phyloP scores from a whole-genome alignment of 371 early-diverging fungal species.

The Mortierella sp. region DNA sequence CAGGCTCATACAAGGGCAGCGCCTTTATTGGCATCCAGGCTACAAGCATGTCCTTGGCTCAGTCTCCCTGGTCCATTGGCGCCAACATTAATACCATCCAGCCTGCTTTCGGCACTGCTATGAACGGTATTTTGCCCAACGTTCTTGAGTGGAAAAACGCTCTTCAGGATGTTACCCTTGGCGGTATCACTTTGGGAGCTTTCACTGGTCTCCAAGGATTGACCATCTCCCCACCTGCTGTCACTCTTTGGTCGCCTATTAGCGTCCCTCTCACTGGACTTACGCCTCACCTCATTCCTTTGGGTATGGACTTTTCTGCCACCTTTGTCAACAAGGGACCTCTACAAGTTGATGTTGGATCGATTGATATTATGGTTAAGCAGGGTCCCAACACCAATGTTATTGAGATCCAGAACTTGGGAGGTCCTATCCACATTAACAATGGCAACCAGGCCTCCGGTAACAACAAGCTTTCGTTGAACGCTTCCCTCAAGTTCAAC shows the following conservation, averaged over 20 bases:
- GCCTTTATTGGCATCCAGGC: conserved; percentile 38
- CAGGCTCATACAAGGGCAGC: conserved; percentile 24
- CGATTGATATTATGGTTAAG: conserved; percentile 25
- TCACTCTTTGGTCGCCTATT: conserved; percentile 55
- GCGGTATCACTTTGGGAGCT: conserved; percentile 33
- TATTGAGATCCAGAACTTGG: conserved; percentile 34
- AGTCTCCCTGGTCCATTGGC: conserved; percentile 48
- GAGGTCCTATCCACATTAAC: conserved; percentile 39
- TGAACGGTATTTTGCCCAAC: conserved; percentile 47
- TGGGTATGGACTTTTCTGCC: conserved; percentile 39
- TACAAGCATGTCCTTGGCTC: conserved; percentile 28
- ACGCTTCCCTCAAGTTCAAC: conserved; percentile 35
- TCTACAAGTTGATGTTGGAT: conserved; percentile 42
- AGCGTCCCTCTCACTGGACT: conserved; percentile 26
- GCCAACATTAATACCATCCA: conserved; percentile 29
- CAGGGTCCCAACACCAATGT: conserved; percentile 7
- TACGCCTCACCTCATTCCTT: conserved; percentile 28
- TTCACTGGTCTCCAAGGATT: conserved; percentile 23
- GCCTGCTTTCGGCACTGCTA: conserved; percentile 29
- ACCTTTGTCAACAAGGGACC: conserved; percentile 36
- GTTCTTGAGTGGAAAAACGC: conserved; percentile 52
- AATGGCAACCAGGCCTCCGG: conserved; percentile 41
- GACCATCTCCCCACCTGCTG: conserved; percentile 44
- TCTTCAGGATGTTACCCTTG: conserved; percentile 48
- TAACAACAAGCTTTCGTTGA: conserved; percentile 27